These are phyloP conservation scores for Martiniozyma abietophila DNA, from an alignment of 805 yeast species.

Conservation along the genomic window DNA sequence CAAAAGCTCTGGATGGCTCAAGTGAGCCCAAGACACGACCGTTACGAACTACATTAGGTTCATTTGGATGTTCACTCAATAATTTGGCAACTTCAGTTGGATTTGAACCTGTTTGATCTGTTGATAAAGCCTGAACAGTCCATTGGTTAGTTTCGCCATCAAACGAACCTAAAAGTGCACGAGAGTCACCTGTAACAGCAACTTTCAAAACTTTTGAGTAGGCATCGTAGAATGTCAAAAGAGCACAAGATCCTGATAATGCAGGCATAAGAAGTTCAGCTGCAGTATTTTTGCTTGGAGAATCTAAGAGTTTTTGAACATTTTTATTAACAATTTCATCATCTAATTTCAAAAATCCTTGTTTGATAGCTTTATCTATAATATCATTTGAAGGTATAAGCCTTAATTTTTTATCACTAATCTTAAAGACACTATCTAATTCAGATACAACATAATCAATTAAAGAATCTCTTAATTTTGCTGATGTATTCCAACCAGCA, in stretches of 20 bases:
- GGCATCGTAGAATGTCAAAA: constrained; percentile 80
- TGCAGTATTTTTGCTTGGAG: constrained; percentile 58
- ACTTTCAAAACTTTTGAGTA: constrained; percentile 62
- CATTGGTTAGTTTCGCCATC: constrained; percentile 53
- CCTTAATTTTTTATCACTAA: constrained; percentile 43
- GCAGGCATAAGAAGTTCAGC: constrained; percentile 84
- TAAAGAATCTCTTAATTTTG: constrained; percentile 73
- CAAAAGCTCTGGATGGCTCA: constrained; percentile 95
- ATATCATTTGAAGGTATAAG: constrained; percentile 57
- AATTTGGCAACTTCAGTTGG: constrained; percentile 79
- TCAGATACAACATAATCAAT: constrained; percentile 71
- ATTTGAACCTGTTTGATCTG: constrained; percentile 93
- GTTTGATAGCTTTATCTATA: constrained; percentile 70
- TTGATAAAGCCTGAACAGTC: constrained; percentile 79
- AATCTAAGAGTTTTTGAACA: constrained; percentile 56
- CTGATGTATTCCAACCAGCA: constrained; percentile 90
- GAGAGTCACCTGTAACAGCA: constrained; percentile 94
- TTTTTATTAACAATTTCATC: constrained; percentile 76
- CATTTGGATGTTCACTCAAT: constrained; percentile 83
- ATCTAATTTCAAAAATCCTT: constrained; percentile 76
- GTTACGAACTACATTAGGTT: constrained; percentile 69
- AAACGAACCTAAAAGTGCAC: constrained; percentile 78
- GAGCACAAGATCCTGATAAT: constrained; percentile 88
- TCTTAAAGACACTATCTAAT: constrained; percentile 54
- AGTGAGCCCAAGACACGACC: constrained; percentile 90